Evolutionary conservation across 2,329 filamentous ascomycete genomes (phyloP), one percentile per base, ranked within the genome.

Genomic region (Scopulariopsis brevicaulis): DNA sequence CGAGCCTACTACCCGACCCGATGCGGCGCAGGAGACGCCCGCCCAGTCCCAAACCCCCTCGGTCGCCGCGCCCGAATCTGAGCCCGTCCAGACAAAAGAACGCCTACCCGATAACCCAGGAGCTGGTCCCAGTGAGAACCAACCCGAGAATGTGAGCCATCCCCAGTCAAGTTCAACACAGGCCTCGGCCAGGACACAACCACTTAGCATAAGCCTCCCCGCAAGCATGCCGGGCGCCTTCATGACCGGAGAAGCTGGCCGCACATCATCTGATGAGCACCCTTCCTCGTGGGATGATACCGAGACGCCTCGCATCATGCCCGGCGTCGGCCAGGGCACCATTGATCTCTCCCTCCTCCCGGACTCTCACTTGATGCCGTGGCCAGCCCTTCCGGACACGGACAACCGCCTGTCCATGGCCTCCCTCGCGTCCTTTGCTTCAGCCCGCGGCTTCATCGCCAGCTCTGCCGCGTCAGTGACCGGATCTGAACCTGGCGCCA

Each of bases 391-490:
- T 59, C 78, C 78, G 18, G 78, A 81, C 22, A 65, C 69, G 24
- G 75, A 85, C 52, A 87, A 89, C 65, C 83, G 88, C 55, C 76
- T 87, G 67, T 91, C 87, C 25, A 80, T 86, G 60, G 89, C 86
- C 8, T 92, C 88, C 1, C 73, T 89, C 55, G 87, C 87, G 66
- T 90, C 87, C 35, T 72, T 87, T 25, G 81, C 82, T 52, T 87
- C 85, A 6, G 81, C 77, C 57, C 79, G 79, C 53, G 78, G 76
- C 40, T 24, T 51, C 35, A 73, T 76, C 32, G 69, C 74, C 58
- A 80, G 78, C 61, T 78, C 79, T 20, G 74, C 78, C 35, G 73
- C 74, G 20, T 83, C 81, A 56, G 73, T 72, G 22, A 76, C 76
- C 67, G 77, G 78, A 22, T 81, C 81, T 57, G 81, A 86, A 51